phyloP scores from a whole-genome alignment of 2,329 filamentous ascomycete species.

The Scortechinia acanthostroma region DNA sequence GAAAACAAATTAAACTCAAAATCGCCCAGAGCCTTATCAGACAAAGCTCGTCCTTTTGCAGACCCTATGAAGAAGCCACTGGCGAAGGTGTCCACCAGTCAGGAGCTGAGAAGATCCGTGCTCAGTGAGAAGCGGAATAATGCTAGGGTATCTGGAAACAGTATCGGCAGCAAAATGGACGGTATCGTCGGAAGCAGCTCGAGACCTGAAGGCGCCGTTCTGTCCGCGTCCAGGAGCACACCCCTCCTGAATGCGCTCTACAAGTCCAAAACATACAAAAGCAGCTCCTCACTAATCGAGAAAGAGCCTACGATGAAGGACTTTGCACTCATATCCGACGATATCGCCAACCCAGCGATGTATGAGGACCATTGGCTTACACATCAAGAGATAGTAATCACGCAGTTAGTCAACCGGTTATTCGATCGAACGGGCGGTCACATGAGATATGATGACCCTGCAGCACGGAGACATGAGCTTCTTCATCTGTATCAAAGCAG shows the following conservation, averaged over 20 bases:
- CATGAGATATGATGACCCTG: constrained; percentile 9
- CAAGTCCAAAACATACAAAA: not conserved
- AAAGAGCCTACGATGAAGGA: constrained; percentile 10
- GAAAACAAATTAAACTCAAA: no score
- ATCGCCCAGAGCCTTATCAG: no score
- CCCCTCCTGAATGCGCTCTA: not conserved
- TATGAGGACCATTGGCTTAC: constrained; percentile 55
- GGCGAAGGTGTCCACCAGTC: not conserved
- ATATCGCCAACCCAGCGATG: constrained; percentile 41
- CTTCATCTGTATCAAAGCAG: constrained; percentile 42
- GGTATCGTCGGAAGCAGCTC: no score
- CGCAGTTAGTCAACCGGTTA: constrained; percentile 47
- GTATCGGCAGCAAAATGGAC: not conserved
- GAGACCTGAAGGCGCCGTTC: not conserved
- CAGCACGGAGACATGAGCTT: constrained; percentile 30
- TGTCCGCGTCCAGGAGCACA: not conserved
- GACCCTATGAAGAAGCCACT: no score
- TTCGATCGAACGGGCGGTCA: constrained; percentile 26
- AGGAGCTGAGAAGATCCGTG: not conserved
- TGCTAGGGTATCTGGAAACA: no score
- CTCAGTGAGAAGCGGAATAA: not conserved
- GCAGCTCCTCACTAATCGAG: not conserved
- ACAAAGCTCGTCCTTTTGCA: no score
- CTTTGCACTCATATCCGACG: constrained; percentile 41
- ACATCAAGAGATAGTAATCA: constrained; percentile 50